Percentiles rank a stretch among this genome's conserved stretches.
phyloP scores from a whole-genome alignment of 306 rosid species.

The Mimosa bimucronata region DNA sequence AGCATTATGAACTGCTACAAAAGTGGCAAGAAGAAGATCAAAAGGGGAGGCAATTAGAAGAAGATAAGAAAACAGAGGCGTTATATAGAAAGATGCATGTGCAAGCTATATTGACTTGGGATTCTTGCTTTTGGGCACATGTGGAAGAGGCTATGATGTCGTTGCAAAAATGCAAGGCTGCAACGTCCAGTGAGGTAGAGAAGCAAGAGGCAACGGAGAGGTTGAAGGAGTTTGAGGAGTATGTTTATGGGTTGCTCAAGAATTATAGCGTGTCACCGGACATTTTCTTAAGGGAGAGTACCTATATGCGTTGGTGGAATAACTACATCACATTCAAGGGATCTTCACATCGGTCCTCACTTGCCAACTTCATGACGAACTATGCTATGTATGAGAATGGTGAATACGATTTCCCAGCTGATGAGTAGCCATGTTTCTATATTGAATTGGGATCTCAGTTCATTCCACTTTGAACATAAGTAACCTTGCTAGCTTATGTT shows the following conservation, averaged over 20 bases:
- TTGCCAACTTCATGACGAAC: slow-evolving; percentile 46
- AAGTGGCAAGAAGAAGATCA: slow-evolving; percentile 37
- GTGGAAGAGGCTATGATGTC: slow-evolving; percentile 67
- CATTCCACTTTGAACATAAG: background rate
- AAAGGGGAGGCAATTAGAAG: background rate
- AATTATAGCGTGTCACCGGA: slow-evolving; percentile 61
- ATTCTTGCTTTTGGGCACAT: slow-evolving; percentile 79
- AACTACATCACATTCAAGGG: slow-evolving; percentile 43
- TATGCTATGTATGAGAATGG: slow-evolving; percentile 37
- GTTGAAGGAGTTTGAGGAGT: slow-evolving; percentile 49
- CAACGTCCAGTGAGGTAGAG: background rate
- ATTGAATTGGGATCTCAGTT: background rate
- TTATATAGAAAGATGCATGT: slow-evolving; percentile 30
- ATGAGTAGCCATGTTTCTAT: background rate
- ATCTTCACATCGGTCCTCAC: slow-evolving; percentile 4
- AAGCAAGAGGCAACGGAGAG: slow-evolving; percentile 12
- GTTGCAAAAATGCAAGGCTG: slow-evolving; percentile 23
- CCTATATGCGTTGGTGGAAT: slow-evolving; percentile 75
- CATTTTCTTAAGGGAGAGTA: slow-evolving; percentile 58
- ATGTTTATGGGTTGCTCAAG: slow-evolving; percentile 48
- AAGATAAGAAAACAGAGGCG: background rate
- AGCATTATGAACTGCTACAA: slow-evolving; percentile 50
- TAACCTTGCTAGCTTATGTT: background rate
- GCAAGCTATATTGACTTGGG: slow-evolving; percentile 49
- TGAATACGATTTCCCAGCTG: slow-evolving; percentile 16